Percentiles rank a stretch among this genome's conserved stretches.
Conservation (phyloP, 2,329 filamentous ascomycete genomes). For the Colletotrichum ledebouriae region DNA sequence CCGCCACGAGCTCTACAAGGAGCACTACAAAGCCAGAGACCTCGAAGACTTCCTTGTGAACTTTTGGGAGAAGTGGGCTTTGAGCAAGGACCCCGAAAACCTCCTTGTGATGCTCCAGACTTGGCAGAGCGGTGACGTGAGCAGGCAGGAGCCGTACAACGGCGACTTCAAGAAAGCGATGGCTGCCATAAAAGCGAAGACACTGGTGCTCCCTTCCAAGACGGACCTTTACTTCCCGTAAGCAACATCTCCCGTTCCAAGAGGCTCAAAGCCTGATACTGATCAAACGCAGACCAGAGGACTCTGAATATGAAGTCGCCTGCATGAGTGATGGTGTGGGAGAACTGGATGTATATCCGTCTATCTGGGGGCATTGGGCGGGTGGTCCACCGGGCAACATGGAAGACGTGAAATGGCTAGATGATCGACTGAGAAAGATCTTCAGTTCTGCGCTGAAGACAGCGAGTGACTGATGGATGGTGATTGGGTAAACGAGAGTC, state of each 20-base stretch:
- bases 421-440: conserved; percentile 69
- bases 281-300: conserved; percentile 66
- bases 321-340: conserved; percentile 53
- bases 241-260: not conserved
- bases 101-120: conserved; percentile 81
- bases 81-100: conserved; percentile 81
- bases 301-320: conserved; percentile 80
- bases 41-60: conserved; percentile 81
- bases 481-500: too few species aligned
- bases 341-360: conserved; percentile 54
- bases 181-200: conserved; percentile 78
- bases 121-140: conserved; percentile 82
- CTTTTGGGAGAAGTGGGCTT: conserved; percentile 83
- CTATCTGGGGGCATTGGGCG: conserved; percentile 63
- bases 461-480: not conserved
- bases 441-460: conserved; percentile 39
- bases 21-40: conserved; percentile 47
- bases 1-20: conserved; percentile 76
- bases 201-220: conserved; percentile 77
- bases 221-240: conserved; percentile 84
- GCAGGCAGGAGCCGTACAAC: conserved; percentile 76
- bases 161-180: conserved; percentile 76
- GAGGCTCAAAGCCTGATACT: conserved; percentile 32
- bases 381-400: conserved; percentile 79
- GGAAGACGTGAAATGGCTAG: conserved; percentile 80